A percentile compares a stretch with the other conserved stretches of the same genome.
These are phyloP conservation scores for Sorghum bicolor DNA, from an alignment of 176 grass and related monocot genomes.

Conservation along the genomic window DNA sequence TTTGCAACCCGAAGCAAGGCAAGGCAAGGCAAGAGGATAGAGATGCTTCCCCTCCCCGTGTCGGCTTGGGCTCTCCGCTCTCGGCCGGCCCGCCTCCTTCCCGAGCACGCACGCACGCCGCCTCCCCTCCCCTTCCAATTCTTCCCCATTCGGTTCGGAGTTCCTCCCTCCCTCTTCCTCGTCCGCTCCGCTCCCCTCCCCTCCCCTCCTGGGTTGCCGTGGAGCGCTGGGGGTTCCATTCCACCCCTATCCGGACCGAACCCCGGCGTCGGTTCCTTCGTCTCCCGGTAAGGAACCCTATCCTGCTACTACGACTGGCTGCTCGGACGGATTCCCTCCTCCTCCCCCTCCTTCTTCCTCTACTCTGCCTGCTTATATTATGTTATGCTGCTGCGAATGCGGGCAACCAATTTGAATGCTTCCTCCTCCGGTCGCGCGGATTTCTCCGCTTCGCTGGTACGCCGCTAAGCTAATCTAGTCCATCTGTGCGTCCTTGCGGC, in stretches of 20 bases:
- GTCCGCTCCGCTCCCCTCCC: not conserved
- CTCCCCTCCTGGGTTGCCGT: not conserved
- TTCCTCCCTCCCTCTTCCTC: not conserved
- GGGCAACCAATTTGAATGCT: not conserved
- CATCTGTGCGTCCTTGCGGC: not conserved
- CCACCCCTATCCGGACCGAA: not conserved
- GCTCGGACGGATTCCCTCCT: not conserved
- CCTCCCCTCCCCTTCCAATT: not conserved
- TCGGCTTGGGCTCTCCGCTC: not conserved
- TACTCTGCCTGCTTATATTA: not conserved
- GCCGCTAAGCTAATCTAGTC: not conserved
- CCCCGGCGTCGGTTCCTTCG: not conserved
- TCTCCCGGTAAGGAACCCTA: conserved; percentile 1
- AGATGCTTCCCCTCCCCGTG: not conserved
- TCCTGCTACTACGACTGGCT: not conserved
- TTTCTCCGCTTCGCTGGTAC: not conserved
- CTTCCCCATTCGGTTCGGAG: not conserved
- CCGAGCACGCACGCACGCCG: conserved; percentile 9
- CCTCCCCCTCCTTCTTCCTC: not conserved
- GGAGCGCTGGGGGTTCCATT: not conserved
- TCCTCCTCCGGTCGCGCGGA: not conserved
- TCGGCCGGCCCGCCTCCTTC: not conserved
- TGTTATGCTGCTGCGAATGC: not conserved
- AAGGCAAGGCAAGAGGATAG: not conserved
- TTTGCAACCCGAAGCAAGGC: not conserved